phyloP scores from a whole-genome alignment of 495 filamentous ascomycete species.

The Penicillium lagena region DNA sequence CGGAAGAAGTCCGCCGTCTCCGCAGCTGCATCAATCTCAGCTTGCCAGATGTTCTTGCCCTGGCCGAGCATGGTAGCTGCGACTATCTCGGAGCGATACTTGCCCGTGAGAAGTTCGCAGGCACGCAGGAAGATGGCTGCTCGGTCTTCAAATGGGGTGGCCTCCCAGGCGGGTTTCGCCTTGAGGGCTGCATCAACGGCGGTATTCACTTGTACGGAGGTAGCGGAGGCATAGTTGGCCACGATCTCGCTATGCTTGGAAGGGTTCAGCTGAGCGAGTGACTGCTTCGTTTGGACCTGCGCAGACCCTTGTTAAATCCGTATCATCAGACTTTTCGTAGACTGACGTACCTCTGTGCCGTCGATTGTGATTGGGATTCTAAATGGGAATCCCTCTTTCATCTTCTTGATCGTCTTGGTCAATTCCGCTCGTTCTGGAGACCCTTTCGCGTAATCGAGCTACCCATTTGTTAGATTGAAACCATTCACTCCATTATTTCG shows the following conservation, averaged over 20 bases:
- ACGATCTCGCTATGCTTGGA: slow-evolving; percentile 59
- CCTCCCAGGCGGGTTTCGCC: slow-evolving; percentile 77
- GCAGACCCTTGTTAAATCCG: neutral
- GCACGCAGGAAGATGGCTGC: slow-evolving; percentile 90
- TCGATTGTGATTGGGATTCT: slow-evolving; percentile 22
- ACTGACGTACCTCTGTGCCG: slow-evolving; percentile 14
- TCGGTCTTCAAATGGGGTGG: slow-evolving; percentile 74
- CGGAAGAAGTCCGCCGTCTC: slow-evolving; percentile 83
- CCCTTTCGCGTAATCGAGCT: slow-evolving; percentile 25
- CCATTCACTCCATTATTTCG: neutral
- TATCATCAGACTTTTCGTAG: too few relatives aligned
- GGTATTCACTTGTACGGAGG: slow-evolving; percentile 54
- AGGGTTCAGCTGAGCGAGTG: slow-evolving; percentile 58
- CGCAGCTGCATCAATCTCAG: slow-evolving; percentile 89
- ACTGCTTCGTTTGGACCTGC: slow-evolving; percentile 14
- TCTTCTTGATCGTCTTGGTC: slow-evolving; percentile 15
- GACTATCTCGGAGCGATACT: slow-evolving; percentile 88
- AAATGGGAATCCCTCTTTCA: slow-evolving; percentile 22
- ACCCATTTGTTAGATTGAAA: neutral
- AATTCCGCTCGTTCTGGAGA: slow-evolving; percentile 21
- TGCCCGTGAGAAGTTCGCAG: slow-evolving; percentile 74
- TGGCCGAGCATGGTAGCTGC: slow-evolving; percentile 91
- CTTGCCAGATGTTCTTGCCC: slow-evolving; percentile 95
- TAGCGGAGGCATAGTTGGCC: slow-evolving; percentile 68
- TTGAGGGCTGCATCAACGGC: slow-evolving; percentile 76